Conservation (phyloP, 1,139 yeast genomes). For the Lodderomyces orthopsilosis region DNA sequence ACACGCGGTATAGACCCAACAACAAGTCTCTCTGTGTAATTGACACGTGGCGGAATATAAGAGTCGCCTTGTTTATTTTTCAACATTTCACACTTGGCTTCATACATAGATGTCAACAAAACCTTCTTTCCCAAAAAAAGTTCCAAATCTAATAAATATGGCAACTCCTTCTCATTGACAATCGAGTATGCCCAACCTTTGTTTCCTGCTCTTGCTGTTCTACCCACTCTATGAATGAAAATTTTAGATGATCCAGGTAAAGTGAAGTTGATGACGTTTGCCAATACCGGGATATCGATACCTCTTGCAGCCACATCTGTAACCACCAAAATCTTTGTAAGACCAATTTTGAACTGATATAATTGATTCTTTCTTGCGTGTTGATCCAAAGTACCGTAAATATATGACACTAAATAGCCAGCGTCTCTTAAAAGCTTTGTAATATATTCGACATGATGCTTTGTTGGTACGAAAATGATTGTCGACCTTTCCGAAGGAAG, state of each 20-base stretch:
- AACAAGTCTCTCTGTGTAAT: constrained; percentile 75
- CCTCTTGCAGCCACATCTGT: constrained; percentile 99
- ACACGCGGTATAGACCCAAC: constrained; percentile 79
- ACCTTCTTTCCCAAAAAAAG: constrained; percentile 84
- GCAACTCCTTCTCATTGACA: constrained; percentile 80
- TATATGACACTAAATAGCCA: constrained; percentile 84
- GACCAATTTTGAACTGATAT: constrained; percentile 78
- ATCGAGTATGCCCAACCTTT: constrained; percentile 97
- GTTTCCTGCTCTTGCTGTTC: constrained; percentile 99
- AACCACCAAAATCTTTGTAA: constrained; percentile 81
- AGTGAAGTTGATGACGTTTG: constrained; percentile 88
- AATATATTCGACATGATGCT: constrained; percentile 94
- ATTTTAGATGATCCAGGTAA: constrained; percentile 91
- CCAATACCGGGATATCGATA: constrained; percentile 95
- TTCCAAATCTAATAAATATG: constrained; percentile 87
- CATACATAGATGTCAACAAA: constrained; percentile 66
- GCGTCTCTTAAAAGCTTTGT: constrained; percentile 65
- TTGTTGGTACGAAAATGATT: constrained; percentile 91
- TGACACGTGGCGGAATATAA: constrained; percentile 51
- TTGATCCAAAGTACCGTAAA: constrained; percentile 94
- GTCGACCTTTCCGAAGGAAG: constrained; percentile 85
- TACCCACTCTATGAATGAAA: constrained; percentile 95
- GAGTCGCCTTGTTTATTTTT: constrained; percentile 43
- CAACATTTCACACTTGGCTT: constrained; percentile 53
- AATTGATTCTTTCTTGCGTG: constrained; percentile 90